Base-by-base conservation (phyloP, 225 moss, liverwort and hornwort species). In the Takakia lepidozioides region DNA sequence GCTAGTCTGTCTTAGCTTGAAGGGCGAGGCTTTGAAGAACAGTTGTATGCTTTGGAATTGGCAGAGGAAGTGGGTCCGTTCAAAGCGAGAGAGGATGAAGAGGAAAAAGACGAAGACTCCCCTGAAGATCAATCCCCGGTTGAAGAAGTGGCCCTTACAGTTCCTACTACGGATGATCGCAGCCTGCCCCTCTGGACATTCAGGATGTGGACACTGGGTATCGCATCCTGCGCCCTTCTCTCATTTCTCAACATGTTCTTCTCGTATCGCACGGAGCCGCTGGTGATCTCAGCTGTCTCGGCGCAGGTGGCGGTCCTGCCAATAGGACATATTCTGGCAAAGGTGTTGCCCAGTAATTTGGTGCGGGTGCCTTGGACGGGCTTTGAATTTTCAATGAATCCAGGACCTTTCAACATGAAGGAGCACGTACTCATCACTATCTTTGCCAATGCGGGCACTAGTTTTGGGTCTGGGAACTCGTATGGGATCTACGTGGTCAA, bases 221-320 rank as follows among this genome's bases (percentile, higher is more conserved):
- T 63, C 27, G 28, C 63, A 20, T 55, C 67, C 27, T 66, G 63
- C 45, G 29, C 43, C 6, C 34, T 73, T 20, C 57, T 80, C 28
- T 72, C 84, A 0, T 57, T 76, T 17, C 57, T 70, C 44, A 80
- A 84, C 30, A 75, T 72, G 23, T 79, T 84, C 46, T 84, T 84
- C n/a, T 23, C 27, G 29, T 75, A 73, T 47, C 79, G 84, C 45
- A 43, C 69, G 16, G 72, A 80, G 34, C 75, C 84, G 8, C 79
- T 83, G 7, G 60, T 54, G 19, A 69, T 84, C 48, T 64, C 75
- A 10, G 69, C 75, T 3, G 61, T 76, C 27, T 69, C 61, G 27
- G 63, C 72, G 19, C 80, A 84, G 50, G 67, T 84, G 18, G 66
- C 60, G 24, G 58, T 64, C 20, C 54, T 84, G 15, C 80, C 80